Evolutionary conservation across 2,329 filamentous ascomycete species (phyloP).

Genomic region (Eutypella sp.): DNA sequence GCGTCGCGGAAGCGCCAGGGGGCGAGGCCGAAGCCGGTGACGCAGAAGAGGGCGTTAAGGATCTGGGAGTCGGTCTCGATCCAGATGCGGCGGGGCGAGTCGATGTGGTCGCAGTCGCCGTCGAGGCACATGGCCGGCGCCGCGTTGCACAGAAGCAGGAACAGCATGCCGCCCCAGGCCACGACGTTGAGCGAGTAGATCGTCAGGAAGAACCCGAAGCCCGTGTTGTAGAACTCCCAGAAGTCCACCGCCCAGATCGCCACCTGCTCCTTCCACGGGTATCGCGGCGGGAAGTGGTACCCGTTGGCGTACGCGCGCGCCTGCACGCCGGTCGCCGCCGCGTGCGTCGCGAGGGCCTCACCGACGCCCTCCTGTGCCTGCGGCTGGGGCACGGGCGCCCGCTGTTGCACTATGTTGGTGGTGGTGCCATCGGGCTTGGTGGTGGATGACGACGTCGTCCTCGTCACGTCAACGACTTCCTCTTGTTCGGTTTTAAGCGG

Average conservation of each 20-base stretch:
- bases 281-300: slow-evolving; percentile 60
- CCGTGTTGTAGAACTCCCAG: slow-evolving; percentile 69
- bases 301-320: slow-evolving; percentile 49
- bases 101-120: slow-evolving; percentile 63
- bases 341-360: slow-evolving; percentile 26
- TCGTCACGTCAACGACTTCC: slow-evolving; percentile 13
- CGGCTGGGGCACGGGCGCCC: slow-evolving; percentile 9
- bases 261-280: slow-evolving; percentile 55
- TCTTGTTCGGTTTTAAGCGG: slow-evolving; percentile 11
- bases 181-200: slow-evolving; percentile 79
- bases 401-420: slow-evolving; percentile 12
- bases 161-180: slow-evolving; percentile 89
- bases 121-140: slow-evolving; percentile 65
- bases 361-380: slow-evolving; percentile 18
- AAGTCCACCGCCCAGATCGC: slow-evolving; percentile 55
- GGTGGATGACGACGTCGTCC: slow-evolving; percentile 15
- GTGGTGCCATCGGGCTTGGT: slow-evolving; percentile 12
- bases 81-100: slow-evolving; percentile 76
- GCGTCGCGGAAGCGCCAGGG: slow-evolving; percentile 82
- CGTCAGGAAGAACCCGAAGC: slow-evolving; percentile 69
- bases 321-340: slow-evolving; percentile 19
- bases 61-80: slow-evolving; percentile 83
- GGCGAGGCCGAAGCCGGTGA: slow-evolving; percentile 77
- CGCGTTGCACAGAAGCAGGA: slow-evolving; percentile 74
- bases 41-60: slow-evolving; percentile 77